These are phyloP conservation scores for Huntiella moniliformis DNA, from an alignment of 2,329 filamentous ascomycete genomes.

Conservation along the genomic window DNA sequence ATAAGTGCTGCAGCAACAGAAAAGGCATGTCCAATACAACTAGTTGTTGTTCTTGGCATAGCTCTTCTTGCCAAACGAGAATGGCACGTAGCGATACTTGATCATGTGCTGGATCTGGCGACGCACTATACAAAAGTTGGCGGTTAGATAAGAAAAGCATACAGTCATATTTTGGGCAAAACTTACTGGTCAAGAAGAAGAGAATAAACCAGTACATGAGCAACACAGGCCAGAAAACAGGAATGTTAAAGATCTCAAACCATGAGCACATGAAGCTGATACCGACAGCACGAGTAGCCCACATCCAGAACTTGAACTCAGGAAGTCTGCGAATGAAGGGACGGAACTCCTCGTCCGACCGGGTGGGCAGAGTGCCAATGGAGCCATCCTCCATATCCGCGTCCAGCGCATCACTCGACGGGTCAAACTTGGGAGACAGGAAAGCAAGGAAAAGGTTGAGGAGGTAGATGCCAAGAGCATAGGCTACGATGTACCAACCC, in stretches of 20 bases:
- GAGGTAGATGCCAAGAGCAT: slow-evolving; percentile 95
- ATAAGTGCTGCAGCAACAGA: background rate
- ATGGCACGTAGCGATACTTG: slow-evolving; percentile 96
- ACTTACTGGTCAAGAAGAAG: slow-evolving; percentile 84
- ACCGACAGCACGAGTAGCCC: slow-evolving; percentile 67
- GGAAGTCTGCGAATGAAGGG: slow-evolving; percentile 91
- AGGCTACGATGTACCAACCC: slow-evolving; percentile 98
- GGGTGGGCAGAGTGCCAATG: slow-evolving; percentile 66
- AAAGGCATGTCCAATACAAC: background rate
- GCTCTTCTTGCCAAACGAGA: slow-evolving; percentile 74
- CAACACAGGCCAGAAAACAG: slow-evolving; percentile 96
- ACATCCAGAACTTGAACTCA: slow-evolving; percentile 99
- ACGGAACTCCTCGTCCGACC: slow-evolving; percentile 92
- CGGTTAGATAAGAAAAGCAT: background rate
- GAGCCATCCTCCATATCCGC: slow-evolving; percentile 92
- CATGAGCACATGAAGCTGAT: slow-evolving; percentile 79
- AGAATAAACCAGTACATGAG: slow-evolving; percentile 98
- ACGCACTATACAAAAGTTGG: slow-evolving; percentile 45
- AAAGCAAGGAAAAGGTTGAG: slow-evolving; percentile 98
- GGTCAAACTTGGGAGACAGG: slow-evolving; percentile 95
- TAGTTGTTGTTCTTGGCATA: slow-evolving; percentile 47
- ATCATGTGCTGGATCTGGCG: slow-evolving; percentile 99
- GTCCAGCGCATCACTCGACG: slow-evolving; percentile 74
- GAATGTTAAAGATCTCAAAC: slow-evolving; percentile 88
- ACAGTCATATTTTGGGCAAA: background rate